Base-by-base conservation (phyloP, 331 rosid genomes). In the Pyrus hybrid region DNA sequence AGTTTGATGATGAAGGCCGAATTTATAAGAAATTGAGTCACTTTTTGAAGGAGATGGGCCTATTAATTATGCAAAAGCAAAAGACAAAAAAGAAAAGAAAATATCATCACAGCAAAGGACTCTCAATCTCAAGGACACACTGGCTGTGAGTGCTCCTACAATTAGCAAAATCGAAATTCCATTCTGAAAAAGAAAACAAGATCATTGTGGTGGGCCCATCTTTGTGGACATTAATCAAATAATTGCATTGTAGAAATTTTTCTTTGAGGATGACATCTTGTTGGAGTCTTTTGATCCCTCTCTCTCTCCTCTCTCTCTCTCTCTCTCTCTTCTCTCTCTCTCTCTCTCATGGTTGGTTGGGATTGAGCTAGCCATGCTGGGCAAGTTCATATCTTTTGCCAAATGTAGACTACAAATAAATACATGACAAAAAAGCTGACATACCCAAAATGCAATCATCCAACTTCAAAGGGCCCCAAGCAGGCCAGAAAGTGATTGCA, bases 211-310 rank as follows among this genome's bases (percentile, higher is more conserved):
- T 71, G 86, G 88, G 9, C 89, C 93, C 85, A 2, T 13, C 9
- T 69, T 43, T 68, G 63, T 58, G 60, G 67, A 75, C 82, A 28
- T 68, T 62, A 26, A 71, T 73, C 78, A 81, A 88, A 91, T 88
- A 29, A 85, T 91, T 91, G 89, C 86, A 14, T 77, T 57, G 82
- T 89, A 76, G 81, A 88, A 81, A 28, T 76, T 58, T 73, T 64
- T 70, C 37, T 49, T 11, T 26, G 56, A 45, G 58, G 61, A 78
- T 67, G 81, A 78, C 68, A 43, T 22, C 35, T 60, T n/a, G 26
- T 67, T 56, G 85, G 77, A 68, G 77, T 74, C 58, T 81, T 78
- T 47, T 51, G 60, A 62, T 41, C 68, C 78, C 45, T 16, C 45
- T 67, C 70, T 67, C 78, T 41, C 35, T 32, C 33, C 79, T 29